Evolutionary conservation across 805 yeast genomes (phyloP).

Genomic region (Cyberlindnera lachancei): DNA sequence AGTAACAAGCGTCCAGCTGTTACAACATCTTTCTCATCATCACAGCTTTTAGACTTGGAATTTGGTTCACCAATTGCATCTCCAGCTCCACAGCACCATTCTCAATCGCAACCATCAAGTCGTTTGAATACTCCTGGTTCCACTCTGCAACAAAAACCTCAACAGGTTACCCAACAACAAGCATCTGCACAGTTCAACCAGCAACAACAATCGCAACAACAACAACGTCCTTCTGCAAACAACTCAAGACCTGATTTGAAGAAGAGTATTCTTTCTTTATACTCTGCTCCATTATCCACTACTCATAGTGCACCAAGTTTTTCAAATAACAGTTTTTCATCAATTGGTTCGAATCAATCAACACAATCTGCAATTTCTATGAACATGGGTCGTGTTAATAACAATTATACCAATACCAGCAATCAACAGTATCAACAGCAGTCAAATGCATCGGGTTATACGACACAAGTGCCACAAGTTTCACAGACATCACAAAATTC

Average conservation of each 20-base stretch:
- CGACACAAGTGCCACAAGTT: too few species aligned
- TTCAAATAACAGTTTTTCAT: neutral
- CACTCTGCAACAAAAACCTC: slow-evolving; percentile 8
- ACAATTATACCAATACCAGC: too few species aligned
- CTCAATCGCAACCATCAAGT: slow-evolving; percentile 4
- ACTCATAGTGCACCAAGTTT: slow-evolving; percentile 19
- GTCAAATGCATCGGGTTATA: too few species aligned
- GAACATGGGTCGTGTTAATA: too few species aligned
- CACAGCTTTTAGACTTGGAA: slow-evolving; percentile 23
- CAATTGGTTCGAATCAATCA: slow-evolving; percentile 4
- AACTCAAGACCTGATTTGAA: slow-evolving; percentile 73
- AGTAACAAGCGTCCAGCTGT: neutral
- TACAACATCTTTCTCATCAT: slow-evolving; percentile 1
- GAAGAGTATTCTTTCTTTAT: slow-evolving; percentile 83
- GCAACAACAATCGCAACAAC: slow-evolving; percentile 11
- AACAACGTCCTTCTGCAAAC: slow-evolving; percentile 9
- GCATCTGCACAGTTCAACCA: slow-evolving; percentile 8
- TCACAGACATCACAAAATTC: too few species aligned
- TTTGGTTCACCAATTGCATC: slow-evolving; percentile 23
- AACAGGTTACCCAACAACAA: slow-evolving; percentile 11
- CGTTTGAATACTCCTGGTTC: slow-evolving; percentile 4
- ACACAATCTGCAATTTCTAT: too few species aligned
- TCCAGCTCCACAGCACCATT: slow-evolving; percentile 2
- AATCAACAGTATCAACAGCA: neutral
- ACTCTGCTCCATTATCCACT: slow-evolving; percentile 46